These are phyloP conservation scores for Aspergillus japonicus DNA, from an alignment of 2,329 filamentous ascomycete species.

Conservation along the genomic window DNA sequence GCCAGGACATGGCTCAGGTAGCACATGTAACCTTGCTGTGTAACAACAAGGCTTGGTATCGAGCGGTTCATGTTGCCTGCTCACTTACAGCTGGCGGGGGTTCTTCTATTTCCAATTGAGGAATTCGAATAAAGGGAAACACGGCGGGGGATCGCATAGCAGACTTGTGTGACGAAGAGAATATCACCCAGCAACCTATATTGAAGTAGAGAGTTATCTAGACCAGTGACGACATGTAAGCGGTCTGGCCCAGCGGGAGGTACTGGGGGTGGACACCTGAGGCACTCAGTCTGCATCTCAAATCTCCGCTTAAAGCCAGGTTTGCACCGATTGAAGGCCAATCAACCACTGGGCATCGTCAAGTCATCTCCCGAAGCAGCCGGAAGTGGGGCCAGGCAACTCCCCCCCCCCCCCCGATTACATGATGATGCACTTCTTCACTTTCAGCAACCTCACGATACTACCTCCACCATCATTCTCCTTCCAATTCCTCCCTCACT, in stretches of 20 bases:
- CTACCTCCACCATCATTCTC: not conserved
- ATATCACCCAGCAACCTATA: not conserved
- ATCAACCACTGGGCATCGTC: not conserved
- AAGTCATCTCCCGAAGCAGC: not conserved
- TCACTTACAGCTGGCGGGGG: not conserved
- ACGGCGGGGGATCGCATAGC: not conserved
- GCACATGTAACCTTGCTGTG: not conserved
- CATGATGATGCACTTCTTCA: not conserved
- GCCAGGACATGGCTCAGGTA: not conserved
- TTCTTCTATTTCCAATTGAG: too few relatives aligned
- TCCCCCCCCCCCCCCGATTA: not conserved
- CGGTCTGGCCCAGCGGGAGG: not conserved
- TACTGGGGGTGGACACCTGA: not conserved
- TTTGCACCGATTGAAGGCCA: not conserved
- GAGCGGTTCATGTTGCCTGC: not conserved
- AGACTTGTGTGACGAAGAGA: not conserved
- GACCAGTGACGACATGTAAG: not conserved
- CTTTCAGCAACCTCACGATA: constrained; percentile 1
- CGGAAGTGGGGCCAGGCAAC: not conserved
- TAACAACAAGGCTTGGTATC: not conserved
- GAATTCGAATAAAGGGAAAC: not conserved
- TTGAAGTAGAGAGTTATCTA: not conserved
- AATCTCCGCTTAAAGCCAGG: constrained; percentile 1
- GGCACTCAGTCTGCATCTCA: not conserved
- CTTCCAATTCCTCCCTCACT: not conserved